These are phyloP conservation scores for Hypocreales sp. DNA, from an alignment of 2,329 filamentous ascomycete species.

Conservation along the genomic window DNA sequence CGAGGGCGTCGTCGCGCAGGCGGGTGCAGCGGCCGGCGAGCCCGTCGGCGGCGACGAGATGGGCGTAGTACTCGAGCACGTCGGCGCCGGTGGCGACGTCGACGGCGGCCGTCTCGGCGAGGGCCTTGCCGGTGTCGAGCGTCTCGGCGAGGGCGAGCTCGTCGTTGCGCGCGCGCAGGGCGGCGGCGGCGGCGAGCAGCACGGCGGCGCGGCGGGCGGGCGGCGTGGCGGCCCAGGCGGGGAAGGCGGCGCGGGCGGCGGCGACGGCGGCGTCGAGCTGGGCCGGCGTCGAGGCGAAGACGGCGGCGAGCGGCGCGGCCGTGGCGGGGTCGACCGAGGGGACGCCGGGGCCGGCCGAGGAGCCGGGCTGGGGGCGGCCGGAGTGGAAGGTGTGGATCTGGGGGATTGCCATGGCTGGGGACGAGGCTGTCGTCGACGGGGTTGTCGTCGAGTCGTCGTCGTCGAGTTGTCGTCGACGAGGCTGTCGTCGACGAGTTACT, in stretches of 20 bases:
- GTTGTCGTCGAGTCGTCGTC: no score
- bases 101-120: slow-evolving; percentile 68
- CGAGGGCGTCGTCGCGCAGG: slow-evolving; percentile 60
- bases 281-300: slow-evolving; percentile 50
- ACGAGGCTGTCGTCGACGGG: neutral
- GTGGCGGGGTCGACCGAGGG: slow-evolving; percentile 61
- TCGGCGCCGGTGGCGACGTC: slow-evolving; percentile 74
- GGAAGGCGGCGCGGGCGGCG: slow-evolving; percentile 58
- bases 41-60: slow-evolving; percentile 62
- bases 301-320: slow-evolving; percentile 49
- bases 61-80: slow-evolving; percentile 76
- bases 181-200: slow-evolving; percentile 57
- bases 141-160: slow-evolving; percentile 68
- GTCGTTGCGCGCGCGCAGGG: slow-evolving; percentile 65
- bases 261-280: slow-evolving; percentile 59
- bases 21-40: slow-evolving; percentile 68
- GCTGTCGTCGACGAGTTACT: no score
- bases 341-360: slow-evolving; percentile 48
- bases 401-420: slow-evolving; percentile 13
- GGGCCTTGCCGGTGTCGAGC: slow-evolving; percentile 74
- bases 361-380: slow-evolving; percentile 45
- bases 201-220: slow-evolving; percentile 62
- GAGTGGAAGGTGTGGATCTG: slow-evolving; percentile 56
- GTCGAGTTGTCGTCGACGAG: no score
- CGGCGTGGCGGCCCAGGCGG: slow-evolving; percentile 60